Evolutionary conservation across 768 basidiomycete species (phyloP).

Genomic region (Agrocybe pediades): DNA sequence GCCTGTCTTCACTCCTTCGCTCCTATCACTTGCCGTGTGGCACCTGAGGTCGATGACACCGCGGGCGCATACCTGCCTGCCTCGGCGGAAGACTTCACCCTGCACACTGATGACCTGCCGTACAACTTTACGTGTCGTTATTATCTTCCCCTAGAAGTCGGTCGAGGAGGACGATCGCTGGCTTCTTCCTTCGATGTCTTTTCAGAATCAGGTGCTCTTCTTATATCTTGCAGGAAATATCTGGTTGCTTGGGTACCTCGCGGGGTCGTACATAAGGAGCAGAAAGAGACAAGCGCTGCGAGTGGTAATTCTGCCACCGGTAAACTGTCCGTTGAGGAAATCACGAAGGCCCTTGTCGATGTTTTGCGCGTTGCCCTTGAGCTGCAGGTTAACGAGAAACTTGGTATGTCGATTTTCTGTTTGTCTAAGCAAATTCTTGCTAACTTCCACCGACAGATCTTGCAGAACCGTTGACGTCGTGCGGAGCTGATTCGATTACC

Average conservation of each 20-base stretch:
- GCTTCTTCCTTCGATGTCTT: constrained; percentile 31
- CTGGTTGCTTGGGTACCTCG: constrained; percentile 34
- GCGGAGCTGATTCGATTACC: constrained; percentile 34
- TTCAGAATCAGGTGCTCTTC: constrained; percentile 27
- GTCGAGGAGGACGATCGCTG: constrained; percentile 26
- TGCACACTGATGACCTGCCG: constrained; percentile 29
- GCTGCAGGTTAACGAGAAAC: constrained; percentile 24
- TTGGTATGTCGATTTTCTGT: constrained; percentile 26
- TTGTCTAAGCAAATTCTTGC: not conserved
- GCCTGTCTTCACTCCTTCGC: constrained; percentile 37
- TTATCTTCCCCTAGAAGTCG: constrained; percentile 30
- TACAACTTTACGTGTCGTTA: constrained; percentile 34
- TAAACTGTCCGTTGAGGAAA: constrained; percentile 18
- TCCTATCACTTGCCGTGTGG: constrained; percentile 21
- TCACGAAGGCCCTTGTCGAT: constrained; percentile 17
- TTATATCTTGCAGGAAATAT: constrained; percentile 34
- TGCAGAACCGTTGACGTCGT: constrained; percentile 27
- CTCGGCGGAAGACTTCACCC: constrained; percentile 29
- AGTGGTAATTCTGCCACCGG: constrained; percentile 12
- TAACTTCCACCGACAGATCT: constrained; percentile 20
- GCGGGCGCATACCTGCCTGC: constrained; percentile 34
- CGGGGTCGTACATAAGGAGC: constrained; percentile 28
- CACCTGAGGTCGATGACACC: constrained; percentile 22
- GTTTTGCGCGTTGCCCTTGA: constrained; percentile 30
- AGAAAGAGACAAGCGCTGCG: constrained; percentile 8